Evolutionary conservation across 768 basidiomycete genomes (phyloP), one percentile per base, ranked within the genome.

Genomic region (Psilocybe sp.): DNA sequence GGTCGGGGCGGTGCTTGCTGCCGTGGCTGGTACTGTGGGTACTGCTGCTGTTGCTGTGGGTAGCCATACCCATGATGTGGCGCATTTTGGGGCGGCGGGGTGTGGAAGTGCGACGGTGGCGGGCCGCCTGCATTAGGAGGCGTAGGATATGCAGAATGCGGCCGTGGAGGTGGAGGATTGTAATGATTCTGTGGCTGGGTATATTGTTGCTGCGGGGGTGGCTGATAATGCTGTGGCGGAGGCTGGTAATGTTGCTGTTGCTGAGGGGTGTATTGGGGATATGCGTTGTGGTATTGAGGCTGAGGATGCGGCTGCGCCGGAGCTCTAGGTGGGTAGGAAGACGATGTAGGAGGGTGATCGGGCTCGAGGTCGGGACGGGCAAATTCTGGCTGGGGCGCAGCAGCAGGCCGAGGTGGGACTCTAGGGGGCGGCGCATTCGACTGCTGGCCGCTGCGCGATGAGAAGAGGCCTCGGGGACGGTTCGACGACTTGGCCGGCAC

Each of bases 331-430:
- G 23, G 23, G 23, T 28, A 28, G 7, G 23, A 28, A 28, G 23
- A 28, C 23, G 23, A 28, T 28, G 23, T 3, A 4, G 23, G 63
- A 19, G 67, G 63, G 45, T 60, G 51, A 50, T 79, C 78, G 4
- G 80, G 76, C 36, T 73, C 78, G 12, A 86, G 75, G 60, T 87
- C 84, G 12, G 85, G 85, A 42, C 85, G 72, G n/a, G 84, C 66
- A 51, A 86, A 84, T 47, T 69, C 62, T 12, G 64, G 68, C 10
- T 51, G 59, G 31, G 66, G 51, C 37, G 62, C 32, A 11, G 51
- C 57, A 6, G 72, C 62, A 9, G 66, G 65, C 7, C 69, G 75
- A 9, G 64, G 68, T n/a, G 72, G 69, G 10, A 70, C 67, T 5
- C 66, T 60, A 7, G 67, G 63, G 14, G 62, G 56, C 13, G 63